Conservation (phyloP, 306 rosid species). For the Cyclanthera cordifolia region DNA sequence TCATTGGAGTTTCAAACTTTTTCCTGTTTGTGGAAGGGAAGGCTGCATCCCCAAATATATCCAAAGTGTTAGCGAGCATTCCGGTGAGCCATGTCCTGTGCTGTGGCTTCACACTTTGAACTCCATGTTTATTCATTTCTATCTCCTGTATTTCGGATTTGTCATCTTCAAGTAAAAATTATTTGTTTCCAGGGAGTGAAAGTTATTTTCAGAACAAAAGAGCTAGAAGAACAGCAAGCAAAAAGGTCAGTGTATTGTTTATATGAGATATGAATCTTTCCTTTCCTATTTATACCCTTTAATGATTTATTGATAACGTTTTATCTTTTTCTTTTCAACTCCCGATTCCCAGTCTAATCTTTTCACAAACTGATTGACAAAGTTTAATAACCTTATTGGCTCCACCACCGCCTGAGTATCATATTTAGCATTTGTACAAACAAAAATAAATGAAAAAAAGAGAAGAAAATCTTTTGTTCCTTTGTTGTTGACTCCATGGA, state of each 20-base stretch:
- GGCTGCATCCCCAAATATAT: conserved; percentile 70
- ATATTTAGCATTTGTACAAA: neutral
- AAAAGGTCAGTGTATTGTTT: conserved; percentile 39
- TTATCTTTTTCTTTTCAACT: conserved; percentile 3
- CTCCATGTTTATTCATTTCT: neutral
- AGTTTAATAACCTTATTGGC: neutral
- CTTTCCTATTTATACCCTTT: neutral
- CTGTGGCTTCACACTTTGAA: neutral
- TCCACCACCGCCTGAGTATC: neutral
- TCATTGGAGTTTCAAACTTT: conserved; percentile 77
- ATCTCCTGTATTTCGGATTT: neutral
- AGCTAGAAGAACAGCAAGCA: conserved; percentile 88
- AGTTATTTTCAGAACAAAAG: conserved; percentile 72
- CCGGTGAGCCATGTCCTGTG: conserved; percentile 45
- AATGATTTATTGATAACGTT: neutral
- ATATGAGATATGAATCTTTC: neutral
- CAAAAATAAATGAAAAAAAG: neutral
- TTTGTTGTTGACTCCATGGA: neutral
- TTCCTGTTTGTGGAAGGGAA: conserved; percentile 89
- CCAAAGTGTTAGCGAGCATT: conserved; percentile 67
- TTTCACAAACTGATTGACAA: neutral
- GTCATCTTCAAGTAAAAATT: neutral
- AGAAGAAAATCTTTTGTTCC: too few species aligned
- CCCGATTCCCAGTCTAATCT: neutral
- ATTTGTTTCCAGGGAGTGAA: conserved; percentile 61